Percentiles rank a stretch among this genome's conserved stretches.
phyloP scores from a whole-genome alignment of 169 alveolate genomes.

The Plasmodium adleri region DNA sequence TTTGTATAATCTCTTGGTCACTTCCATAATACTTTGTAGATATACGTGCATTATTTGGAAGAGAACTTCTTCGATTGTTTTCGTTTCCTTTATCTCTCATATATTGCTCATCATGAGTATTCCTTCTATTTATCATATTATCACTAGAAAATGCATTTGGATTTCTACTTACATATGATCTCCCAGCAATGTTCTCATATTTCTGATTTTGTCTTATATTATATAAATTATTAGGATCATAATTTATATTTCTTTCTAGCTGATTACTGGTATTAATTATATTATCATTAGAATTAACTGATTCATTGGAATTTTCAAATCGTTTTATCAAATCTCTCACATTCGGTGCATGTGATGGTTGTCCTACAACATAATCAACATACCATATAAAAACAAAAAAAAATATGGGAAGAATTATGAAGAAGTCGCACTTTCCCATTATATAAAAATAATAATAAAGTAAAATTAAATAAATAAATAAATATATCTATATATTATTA shows the following conservation, averaged over 20 bases:
- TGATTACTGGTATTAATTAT: background rate
- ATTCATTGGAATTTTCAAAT: background rate
- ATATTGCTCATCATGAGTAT: no score
- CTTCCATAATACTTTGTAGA: background rate
- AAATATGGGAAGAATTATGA: background rate
- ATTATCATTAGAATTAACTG: background rate
- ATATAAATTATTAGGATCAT: conserved; percentile 1
- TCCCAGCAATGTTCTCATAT: background rate
- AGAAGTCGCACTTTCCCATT: conserved; percentile 14
- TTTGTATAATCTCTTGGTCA: background rate
- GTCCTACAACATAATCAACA: conserved; percentile 21
- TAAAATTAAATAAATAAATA: background rate
- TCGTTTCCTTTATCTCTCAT: background rate
- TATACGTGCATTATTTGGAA: background rate
- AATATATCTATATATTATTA: no score
- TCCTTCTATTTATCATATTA: no score
- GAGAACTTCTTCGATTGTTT: background rate
- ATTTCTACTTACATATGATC: no score
- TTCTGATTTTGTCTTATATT: conserved; percentile 9
- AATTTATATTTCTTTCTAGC: background rate
- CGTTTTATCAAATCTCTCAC: conserved; percentile 32
- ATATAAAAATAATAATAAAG: conserved; percentile 1
- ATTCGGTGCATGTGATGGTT: background rate
- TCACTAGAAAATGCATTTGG: no score
- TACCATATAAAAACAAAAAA: conserved; percentile 17